Conservation (phyloP, 2,329 filamentous ascomycete species). For the Apiospora sp. region DNA sequence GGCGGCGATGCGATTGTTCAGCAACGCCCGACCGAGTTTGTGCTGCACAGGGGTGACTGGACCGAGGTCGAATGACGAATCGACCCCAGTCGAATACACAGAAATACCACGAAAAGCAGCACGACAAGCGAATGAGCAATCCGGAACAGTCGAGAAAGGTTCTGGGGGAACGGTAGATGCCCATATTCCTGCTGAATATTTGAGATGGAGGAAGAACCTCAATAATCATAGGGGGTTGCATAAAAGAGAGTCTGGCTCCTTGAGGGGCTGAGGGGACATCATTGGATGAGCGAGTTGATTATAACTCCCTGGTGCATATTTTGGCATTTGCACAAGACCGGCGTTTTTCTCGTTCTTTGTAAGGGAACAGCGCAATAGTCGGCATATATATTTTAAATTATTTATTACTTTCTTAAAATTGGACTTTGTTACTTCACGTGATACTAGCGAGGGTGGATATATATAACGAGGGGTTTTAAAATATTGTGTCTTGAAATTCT, state of each 20-base stretch:
- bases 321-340: not conserved
- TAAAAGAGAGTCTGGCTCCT: not conserved
- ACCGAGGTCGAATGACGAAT: not conserved
- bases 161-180: not conserved
- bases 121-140: not conserved
- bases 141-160: not conserved
- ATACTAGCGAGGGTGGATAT: not conserved
- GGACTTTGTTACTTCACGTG: not conserved
- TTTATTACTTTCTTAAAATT: not conserved
- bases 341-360: not conserved
- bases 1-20: not conserved
- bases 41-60: not conserved
- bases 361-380: not conserved
- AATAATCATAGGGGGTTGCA: not conserved
- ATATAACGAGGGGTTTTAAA: not conserved
- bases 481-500: no score
- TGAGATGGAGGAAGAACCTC: not conserved
- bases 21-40: not conserved
- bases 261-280: not conserved
- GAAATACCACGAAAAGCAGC: not conserved
- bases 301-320: not conserved
- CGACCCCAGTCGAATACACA: not conserved
- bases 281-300: slow-evolving; percentile 1
- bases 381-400: not conserved
- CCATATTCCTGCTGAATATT: not conserved